These are phyloP conservation scores for Hyaloscypha bicolor DNA, from an alignment of 495 filamentous ascomycete species.

Conservation along the genomic window DNA sequence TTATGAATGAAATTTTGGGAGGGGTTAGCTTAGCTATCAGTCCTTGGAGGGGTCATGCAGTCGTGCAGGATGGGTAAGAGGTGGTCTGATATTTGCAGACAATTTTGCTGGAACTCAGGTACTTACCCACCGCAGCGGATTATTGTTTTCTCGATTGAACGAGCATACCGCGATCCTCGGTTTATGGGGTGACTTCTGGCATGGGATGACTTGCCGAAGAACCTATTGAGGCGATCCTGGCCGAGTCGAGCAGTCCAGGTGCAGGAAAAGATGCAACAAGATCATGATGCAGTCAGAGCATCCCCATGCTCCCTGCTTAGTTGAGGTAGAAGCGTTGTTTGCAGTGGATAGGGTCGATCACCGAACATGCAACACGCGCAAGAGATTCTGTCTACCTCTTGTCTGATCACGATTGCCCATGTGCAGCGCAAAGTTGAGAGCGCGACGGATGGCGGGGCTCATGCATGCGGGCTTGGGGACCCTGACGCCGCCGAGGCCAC, in stretches of 20 bases:
- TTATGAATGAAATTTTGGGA: slow-evolving; percentile 16
- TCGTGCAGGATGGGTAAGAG: slow-evolving; percentile 20
- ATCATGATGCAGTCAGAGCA: not conserved
- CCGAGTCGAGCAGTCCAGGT: not conserved
- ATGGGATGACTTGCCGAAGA: not conserved
- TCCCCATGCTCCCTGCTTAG: not conserved
- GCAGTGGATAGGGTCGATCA: slow-evolving; percentile 16
- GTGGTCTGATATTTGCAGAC: slow-evolving; percentile 14
- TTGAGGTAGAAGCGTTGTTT: not conserved
- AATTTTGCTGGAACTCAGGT: not conserved
- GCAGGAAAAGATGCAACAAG: not conserved
- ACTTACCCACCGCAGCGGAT: not conserved
- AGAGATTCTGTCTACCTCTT: not conserved
- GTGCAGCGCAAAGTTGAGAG: not conserved
- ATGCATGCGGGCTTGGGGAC: not conserved
- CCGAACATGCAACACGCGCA: not conserved
- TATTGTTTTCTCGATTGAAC: slow-evolving; percentile 9
- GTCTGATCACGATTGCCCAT: not conserved
- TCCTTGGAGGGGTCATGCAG: slow-evolving; percentile 12
- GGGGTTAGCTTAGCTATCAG: slow-evolving; percentile 6
- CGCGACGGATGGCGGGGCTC: not conserved
- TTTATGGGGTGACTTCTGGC: slow-evolving; percentile 18
- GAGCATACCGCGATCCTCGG: slow-evolving; percentile 9
- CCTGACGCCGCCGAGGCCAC: not conserved
- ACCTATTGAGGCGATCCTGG: not conserved